A percentile compares a stretch with the other conserved stretches of the same genome.
phyloP scores from a whole-genome alignment of 2,329 filamentous ascomycete species.

The Truncatella angustata region DNA sequence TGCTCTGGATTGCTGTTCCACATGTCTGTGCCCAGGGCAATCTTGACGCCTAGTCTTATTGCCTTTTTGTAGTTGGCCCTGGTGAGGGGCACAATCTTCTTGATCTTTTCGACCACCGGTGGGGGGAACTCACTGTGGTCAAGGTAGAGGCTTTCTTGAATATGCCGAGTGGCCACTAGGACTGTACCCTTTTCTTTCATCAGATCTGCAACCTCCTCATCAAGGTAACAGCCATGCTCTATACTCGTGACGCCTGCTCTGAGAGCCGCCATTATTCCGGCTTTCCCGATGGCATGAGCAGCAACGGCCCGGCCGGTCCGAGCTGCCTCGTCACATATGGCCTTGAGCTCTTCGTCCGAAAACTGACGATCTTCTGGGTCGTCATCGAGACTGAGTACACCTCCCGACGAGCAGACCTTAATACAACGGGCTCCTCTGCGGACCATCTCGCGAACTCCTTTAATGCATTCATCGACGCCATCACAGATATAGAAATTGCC shows the following conservation, averaged over 20 bases:
- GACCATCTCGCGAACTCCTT: slow-evolving; percentile 39
- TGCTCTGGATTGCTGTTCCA: slow-evolving; percentile 31
- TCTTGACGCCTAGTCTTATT: slow-evolving; percentile 39
- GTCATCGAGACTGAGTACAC: slow-evolving; percentile 40
- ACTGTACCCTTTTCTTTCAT: slow-evolving; percentile 45
- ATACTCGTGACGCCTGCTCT: slow-evolving; percentile 43
- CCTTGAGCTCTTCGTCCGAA: slow-evolving; percentile 39
- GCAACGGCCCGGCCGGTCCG: slow-evolving; percentile 38
- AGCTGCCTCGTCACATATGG: slow-evolving; percentile 42
- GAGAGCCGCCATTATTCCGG: slow-evolving; percentile 44
- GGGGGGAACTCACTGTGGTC: slow-evolving; percentile 31
- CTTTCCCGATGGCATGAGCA: slow-evolving; percentile 44
- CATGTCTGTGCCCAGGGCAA: slow-evolving; percentile 48
- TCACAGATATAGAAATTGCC: slow-evolving; percentile 37
- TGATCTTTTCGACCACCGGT: slow-evolving; percentile 34
- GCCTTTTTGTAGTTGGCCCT: slow-evolving; percentile 38
- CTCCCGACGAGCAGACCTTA: slow-evolving; percentile 44
- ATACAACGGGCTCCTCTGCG: slow-evolving; percentile 46
- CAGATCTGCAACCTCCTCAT: slow-evolving; percentile 40
- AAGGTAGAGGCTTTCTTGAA: slow-evolving; percentile 37
- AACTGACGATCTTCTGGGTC: slow-evolving; percentile 41
- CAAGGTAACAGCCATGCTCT: slow-evolving; percentile 46
- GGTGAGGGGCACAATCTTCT: slow-evolving; percentile 34
- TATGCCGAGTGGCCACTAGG: slow-evolving; percentile 41
- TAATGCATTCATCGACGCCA: slow-evolving; percentile 43